These are phyloP conservation scores for Suillus lakei DNA, from an alignment of 768 basidiomycete species.

Conservation along the genomic window DNA sequence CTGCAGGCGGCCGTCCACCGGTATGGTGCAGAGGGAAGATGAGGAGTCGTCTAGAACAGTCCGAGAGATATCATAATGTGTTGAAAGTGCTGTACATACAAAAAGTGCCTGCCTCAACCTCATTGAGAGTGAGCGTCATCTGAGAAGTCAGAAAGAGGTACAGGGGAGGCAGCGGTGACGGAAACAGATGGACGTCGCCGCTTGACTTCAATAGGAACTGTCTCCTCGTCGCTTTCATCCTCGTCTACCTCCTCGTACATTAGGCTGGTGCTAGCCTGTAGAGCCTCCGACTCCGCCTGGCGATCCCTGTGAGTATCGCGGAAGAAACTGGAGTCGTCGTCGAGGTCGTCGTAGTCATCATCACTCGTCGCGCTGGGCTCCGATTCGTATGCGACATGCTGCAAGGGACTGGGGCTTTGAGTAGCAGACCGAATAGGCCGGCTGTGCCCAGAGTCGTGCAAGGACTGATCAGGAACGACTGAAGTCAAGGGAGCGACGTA, in stretches of 20 bases:
- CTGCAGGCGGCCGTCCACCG: conserved; percentile 4
- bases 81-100: conserved; percentile 2
- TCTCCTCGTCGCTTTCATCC: conserved; percentile 43
- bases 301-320: conserved; percentile 31
- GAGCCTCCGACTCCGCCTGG: conserved; percentile 24
- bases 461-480: conserved; percentile 28
- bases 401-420: conserved; percentile 46
- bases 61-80: conserved; percentile 10
- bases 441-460: conserved; percentile 24
- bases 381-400: conserved; percentile 36
- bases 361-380: conserved; percentile 34
- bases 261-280: conserved; percentile 38
- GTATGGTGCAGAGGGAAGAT: conserved; percentile 6
- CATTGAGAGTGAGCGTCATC: conserved; percentile 11
- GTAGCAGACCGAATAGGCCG: conserved; percentile 36
- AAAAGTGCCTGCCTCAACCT: background rate
- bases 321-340: conserved; percentile 38
- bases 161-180: conserved; percentile 27
- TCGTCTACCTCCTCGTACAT: conserved; percentile 37
- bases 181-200: conserved; percentile 39
- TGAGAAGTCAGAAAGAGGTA: conserved; percentile 25
- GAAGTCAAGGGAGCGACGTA: conserved; percentile 24
- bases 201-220: conserved; percentile 37
- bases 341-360: conserved; percentile 35
- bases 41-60: conserved; percentile 9